Base-by-base conservation (phyloP, 192 early-diverging fungal genomes). In the Coemansia sp. region DNA sequence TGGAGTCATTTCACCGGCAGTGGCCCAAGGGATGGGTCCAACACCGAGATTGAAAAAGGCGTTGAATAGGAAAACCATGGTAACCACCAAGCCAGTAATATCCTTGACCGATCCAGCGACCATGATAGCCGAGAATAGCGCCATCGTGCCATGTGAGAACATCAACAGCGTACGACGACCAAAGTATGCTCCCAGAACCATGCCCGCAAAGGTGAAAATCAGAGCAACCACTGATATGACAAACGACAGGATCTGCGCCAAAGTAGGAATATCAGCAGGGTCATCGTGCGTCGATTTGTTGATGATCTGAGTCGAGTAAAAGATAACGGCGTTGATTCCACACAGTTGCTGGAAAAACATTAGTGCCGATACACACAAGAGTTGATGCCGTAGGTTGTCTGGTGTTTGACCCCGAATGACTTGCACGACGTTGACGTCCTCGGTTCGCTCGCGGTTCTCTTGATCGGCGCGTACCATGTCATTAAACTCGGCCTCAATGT, bases 281-380 rank as follows among this genome's bases (percentile, higher is more conserved):
- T 85, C 41, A 62, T 75, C 73, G 27, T 80, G 55, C 1, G 72
- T 90, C 64, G 50, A 85, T 60, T 78, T 65, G 73, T 85, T 85
- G 84, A 95, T 91, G 57, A 95, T 93, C n/a, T 88, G 89, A 8
- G 95, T 92, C n/a, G 88, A 91, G 74, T 94, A 96, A 80, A 91
- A 94, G 66, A 94, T 91, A 44, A 94, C 88, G 13, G 90, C 93
- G 74, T 94, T 94, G 74, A 96, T 94, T 55, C 93, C 95, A 46
- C 87, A 89, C 24, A 95, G 84, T 79, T 96, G 95, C 75, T 96
- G 95, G 66, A 87, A 76, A 22, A 92, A 81, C 78, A 94, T 92
- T 11, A 94, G 65, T 3, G 85, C 74, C 16, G 92, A 76, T 43
- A 90, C 89, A 38, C 86, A 86, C 18, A 93, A 12, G 0, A 94